Percentiles rank a stretch among this genome's conserved stretches.
These are phyloP conservation scores for cucumber (Cucumis sativus) DNA, from an alignment of 306 rosid genomes.

Conservation along the genomic window Cucumber_9930_V3 NC_026658.2:8908001-8908500, in stretches of 20 bases:
- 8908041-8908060: conserved; percentile 55
- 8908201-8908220: not conserved
- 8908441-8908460: no score
- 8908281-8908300: not conserved
- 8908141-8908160: conserved; percentile 39
- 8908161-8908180: conserved; percentile 52
- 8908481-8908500: no score
- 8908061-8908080: conserved; percentile 47
- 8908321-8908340: not conserved
- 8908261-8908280: not conserved
- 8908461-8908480: no score
- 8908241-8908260: not conserved
- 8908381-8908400: no score
- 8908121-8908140: conserved; percentile 38
- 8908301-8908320: not conserved
- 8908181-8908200: not conserved
- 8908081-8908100: not conserved
- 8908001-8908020: conserved; percentile 58
- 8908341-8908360: no score
- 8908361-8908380: no score
- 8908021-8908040: conserved; percentile 87
- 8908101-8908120: conserved; percentile 35
- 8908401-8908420: no score
- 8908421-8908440: no score
- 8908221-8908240: not conserved